Conservation (phyloP, 805 yeast species). For the Candida dajiaensis region DNA sequence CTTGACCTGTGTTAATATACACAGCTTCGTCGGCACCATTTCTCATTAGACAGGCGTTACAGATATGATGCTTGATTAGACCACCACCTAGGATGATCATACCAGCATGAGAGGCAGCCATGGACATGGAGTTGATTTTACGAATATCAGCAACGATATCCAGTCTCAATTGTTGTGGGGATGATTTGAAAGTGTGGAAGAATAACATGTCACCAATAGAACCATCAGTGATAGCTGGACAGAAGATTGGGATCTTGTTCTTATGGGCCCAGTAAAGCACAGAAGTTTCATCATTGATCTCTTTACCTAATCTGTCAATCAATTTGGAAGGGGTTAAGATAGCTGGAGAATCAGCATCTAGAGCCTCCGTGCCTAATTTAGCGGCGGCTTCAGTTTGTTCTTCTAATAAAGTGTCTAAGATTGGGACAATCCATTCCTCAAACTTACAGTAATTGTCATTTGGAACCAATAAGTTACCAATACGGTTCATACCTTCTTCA, state of each 20-base stretch:
- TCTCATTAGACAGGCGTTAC: conserved; percentile 97
- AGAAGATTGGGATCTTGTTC: conserved; percentile 91
- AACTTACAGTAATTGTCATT: conserved; percentile 96
- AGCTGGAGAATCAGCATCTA: conserved; percentile 56
- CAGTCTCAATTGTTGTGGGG: conserved; percentile 82
- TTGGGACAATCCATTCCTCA: conserved; percentile 98
- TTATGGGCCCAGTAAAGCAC: conserved; percentile 98
- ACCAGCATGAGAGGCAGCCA: conserved; percentile 93
- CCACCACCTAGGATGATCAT: conserved; percentile 98
- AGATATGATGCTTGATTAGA: conserved; percentile 91
- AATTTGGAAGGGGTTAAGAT: conserved; percentile 93
- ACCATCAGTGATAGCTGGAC: conserved; percentile 98
- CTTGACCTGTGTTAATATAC: conserved; percentile 96
- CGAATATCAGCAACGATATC: conserved; percentile 95
- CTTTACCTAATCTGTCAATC: conserved; percentile 91
- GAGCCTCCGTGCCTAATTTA: conserved; percentile 43
- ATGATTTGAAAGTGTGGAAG: conserved; percentile 94
- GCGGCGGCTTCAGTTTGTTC: conserved; percentile 75
- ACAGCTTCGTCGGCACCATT: conserved; percentile 99
- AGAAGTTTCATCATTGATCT: conserved; percentile 87
- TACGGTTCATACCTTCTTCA: conserved; percentile 95
- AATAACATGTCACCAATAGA: conserved; percentile 98
- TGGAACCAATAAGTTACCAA: conserved; percentile 94
- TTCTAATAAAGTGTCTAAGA: conserved; percentile 76
- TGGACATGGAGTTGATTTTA: conserved; percentile 83